Evolutionary conservation across 1,284 basidiomycete genomes (phyloP), one percentile per base, ranked within the genome.

Genomic region (Ceratobasidium sp.): DNA sequence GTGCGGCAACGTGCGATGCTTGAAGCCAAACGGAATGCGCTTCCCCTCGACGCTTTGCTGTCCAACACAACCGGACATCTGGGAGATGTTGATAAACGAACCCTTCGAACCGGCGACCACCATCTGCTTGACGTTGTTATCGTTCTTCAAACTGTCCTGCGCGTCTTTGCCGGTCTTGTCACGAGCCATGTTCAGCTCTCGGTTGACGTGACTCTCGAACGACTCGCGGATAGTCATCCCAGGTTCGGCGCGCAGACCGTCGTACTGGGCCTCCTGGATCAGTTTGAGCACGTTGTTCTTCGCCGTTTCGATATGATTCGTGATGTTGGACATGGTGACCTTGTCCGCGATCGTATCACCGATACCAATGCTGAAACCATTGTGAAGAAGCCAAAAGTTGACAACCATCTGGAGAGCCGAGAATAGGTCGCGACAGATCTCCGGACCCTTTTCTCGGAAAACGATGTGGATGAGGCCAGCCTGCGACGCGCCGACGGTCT

Each of bases 171-270:
- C 98, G 54, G 96, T 96, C 80, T 92, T 90, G 84, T 99, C 98
- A 89, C 97, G 96, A 80, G 97, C 98, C 86, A 93, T 89, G 86
- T 99, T 99, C 81, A 99, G 91, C 84, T 97, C 92, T 52, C 91
- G 91, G 83, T 98, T 96, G 71, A 98, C 96, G 79, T 90, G 88
- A 82, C 94, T 95, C 86, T 99, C 97, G 86, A 99, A 97, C 0
- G 97, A 98, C 86, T 99, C 98, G 83, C 97, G 95, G 81, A 99
- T 95, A 5, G 97, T 99, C 98, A 99, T 99, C 86, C 98, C 98
- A 0, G 97, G 96, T 82, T 90, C 88, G 20, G 96, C 90, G 84
- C 96, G 96, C 81, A 98, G 89, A 57, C 90, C 88, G 85, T 97
- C 96, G 79, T 93, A 91, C 78, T 92, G 91, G 1, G 96, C 95